Conservation (phyloP, 345 rosid genomes). For the Tarenaya hassleriana region DNA sequence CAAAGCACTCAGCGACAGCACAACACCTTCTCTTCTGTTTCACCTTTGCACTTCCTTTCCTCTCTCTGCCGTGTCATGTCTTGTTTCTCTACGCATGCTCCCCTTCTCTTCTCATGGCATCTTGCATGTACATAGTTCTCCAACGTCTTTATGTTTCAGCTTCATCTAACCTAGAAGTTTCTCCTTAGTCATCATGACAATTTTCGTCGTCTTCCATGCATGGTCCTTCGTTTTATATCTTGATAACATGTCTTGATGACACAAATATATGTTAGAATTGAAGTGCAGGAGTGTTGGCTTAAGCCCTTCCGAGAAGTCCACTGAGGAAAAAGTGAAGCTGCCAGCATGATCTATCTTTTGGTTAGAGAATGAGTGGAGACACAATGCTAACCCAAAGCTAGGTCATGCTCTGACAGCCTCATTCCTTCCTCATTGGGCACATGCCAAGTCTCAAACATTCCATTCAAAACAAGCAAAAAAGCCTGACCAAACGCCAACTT, state of each 20-base stretch:
- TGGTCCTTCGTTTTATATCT: neutral
- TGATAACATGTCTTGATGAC: too few relatives aligned
- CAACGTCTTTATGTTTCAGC: neutral
- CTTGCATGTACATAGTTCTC: neutral
- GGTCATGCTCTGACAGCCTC: constrained; percentile 94
- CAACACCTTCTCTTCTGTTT: constrained; percentile 9
- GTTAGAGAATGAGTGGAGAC: constrained; percentile 34
- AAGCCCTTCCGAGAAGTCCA: constrained; percentile 23
- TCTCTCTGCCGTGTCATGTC: neutral
- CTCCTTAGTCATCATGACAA: neutral
- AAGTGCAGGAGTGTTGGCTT: neutral
- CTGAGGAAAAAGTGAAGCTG: constrained; percentile 88
- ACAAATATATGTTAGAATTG: neutral
- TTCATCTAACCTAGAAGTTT: neutral
- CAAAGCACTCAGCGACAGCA: constrained; percentile 10
- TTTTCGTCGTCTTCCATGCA: neutral
- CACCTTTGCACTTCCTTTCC: constrained; percentile 4
- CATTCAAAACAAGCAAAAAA: too few relatives aligned
- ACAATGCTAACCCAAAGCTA: constrained; percentile 36
- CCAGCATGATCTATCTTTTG: constrained; percentile 88
- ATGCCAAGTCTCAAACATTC: too few relatives aligned
- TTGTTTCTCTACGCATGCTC: constrained; percentile 10
- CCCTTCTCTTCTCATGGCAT: constrained; percentile 7
- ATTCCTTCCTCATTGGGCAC: constrained; percentile 64
- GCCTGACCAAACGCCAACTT: neutral